These are phyloP conservation scores for Beauveria pseudobassiana DNA, from an alignment of 2,329 filamentous ascomycete genomes.

Conservation along the genomic window DNA sequence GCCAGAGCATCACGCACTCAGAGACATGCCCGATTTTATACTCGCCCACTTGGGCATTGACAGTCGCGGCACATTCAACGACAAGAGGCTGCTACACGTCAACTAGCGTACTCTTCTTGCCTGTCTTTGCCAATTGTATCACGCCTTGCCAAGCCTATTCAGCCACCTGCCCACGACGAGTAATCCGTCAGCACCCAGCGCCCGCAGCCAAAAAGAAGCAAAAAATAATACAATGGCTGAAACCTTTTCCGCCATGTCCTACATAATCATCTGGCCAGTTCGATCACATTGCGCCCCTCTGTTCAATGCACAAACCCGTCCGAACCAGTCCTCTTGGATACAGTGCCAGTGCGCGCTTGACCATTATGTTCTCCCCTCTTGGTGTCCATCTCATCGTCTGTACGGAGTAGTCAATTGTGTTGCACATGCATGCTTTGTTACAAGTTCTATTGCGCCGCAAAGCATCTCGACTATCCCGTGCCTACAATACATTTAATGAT, in stretches of 20 bases:
- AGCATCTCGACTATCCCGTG: not conserved
- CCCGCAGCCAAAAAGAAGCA: constrained; percentile 2
- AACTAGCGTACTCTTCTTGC: constrained; percentile 2
- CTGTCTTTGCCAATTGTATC: not conserved
- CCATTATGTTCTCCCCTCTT: not conserved
- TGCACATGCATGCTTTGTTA: not conserved
- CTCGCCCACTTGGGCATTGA: not conserved
- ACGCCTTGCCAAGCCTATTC: not conserved
- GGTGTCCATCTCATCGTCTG: not conserved
- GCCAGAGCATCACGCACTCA: too few species aligned
- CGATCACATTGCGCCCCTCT: not conserved
- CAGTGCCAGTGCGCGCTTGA: not conserved
- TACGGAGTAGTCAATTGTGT: not conserved
- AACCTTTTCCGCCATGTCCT: not conserved
- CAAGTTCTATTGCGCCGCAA: not conserved
- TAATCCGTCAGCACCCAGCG: not conserved
- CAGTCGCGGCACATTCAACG: not conserved
- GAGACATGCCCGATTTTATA: constrained; percentile 6
- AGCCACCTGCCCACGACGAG: not conserved
- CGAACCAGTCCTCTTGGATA: not conserved
- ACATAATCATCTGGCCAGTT: not conserved
- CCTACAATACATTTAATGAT: not conserved
- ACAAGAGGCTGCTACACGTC: constrained; percentile 2
- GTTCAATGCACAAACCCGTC: not conserved
- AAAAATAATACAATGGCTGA: constrained; percentile 8